Percentiles rank a stretch among this genome's conserved stretches.
Conservation (phyloP, 2,329 filamentous ascomycete genomes). For the Colletotrichum melonis region DNA sequence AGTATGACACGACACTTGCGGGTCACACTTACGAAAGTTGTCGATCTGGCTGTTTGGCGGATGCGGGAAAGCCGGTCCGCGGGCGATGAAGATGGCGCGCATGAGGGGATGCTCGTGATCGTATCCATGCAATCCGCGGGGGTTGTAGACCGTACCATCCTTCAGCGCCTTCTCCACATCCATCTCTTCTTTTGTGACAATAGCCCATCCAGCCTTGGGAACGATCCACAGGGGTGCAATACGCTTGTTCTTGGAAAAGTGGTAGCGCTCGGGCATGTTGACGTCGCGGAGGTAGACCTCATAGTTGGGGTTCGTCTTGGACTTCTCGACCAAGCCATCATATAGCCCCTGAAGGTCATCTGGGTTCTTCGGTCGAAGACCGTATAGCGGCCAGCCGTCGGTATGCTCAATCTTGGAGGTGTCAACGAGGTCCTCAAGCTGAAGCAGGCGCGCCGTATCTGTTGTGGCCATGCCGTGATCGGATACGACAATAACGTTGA, state of each 20-base stretch:
- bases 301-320: conserved; percentile 73
- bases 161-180: conserved; percentile 75
- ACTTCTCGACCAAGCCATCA: conserved; percentile 66
- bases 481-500: conserved; percentile 96
- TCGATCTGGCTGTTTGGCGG: conserved; percentile 82
- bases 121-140: conserved; percentile 90
- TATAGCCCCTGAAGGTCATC: conserved; percentile 76
- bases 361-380: conserved; percentile 81
- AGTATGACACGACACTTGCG: background rate
- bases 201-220: conserved; percentile 91
- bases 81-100: conserved; percentile 93
- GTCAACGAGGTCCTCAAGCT: conserved; percentile 91
- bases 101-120: conserved; percentile 95
- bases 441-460: conserved; percentile 80
- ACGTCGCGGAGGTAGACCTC: conserved; percentile 89
- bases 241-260: conserved; percentile 87
- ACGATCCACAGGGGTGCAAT: conserved; percentile 97
- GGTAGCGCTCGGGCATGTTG: conserved; percentile 92
- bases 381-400: conserved; percentile 95
- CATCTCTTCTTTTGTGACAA: conserved; percentile 84
- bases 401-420: conserved; percentile 80
- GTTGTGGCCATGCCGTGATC: conserved; percentile 99
- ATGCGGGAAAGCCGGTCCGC: conserved; percentile 93
- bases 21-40: conserved; percentile 78
- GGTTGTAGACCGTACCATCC: conserved; percentile 77